These are phyloP conservation scores for Nicotiana benthamiana DNA, from an alignment of 257 asterid genomes.

Conservation along the genomic window DNA sequence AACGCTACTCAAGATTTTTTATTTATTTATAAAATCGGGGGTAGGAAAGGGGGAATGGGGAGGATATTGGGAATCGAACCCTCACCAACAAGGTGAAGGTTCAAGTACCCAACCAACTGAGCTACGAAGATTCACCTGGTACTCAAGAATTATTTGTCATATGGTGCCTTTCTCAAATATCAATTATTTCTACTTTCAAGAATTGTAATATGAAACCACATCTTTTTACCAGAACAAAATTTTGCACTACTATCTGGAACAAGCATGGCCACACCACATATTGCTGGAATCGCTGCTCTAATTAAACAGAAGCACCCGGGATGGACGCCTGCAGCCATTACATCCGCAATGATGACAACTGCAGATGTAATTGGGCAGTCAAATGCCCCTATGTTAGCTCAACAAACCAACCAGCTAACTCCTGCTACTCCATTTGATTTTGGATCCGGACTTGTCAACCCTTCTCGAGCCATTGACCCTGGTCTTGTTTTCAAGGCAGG, in stretches of 20 bases:
- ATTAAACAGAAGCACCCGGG: slow-evolving; percentile 49
- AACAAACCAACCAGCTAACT: slow-evolving; percentile 24
- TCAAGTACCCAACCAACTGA: too few species aligned
- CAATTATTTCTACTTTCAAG: neutral
- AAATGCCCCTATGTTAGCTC: slow-evolving; percentile 42
- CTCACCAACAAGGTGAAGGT: too few species aligned
- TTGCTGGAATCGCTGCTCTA: slow-evolving; percentile 59
- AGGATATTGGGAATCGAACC: too few species aligned
- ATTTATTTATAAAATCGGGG: too few species aligned
- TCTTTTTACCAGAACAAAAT: slow-evolving; percentile 33
- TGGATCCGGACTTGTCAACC: slow-evolving; percentile 56
- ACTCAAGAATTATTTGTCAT: too few species aligned
- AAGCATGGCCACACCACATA: slow-evolving; percentile 65
- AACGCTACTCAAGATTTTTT: neutral
- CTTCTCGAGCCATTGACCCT: slow-evolving; percentile 54
- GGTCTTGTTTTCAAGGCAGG: slow-evolving; percentile 44
- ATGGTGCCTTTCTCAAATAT: neutral
- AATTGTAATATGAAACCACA: neutral
- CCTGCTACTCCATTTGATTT: slow-evolving; percentile 58
- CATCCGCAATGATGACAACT: slow-evolving; percentile 69
- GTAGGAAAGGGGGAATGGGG: too few species aligned
- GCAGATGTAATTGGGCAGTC: slow-evolving; percentile 31
- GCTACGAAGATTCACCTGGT: too few species aligned
- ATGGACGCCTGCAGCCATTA: slow-evolving; percentile 58
- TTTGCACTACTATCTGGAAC: slow-evolving; percentile 61